A percentile compares a stretch with the other conserved stretches of the same genome.
These are phyloP conservation scores for Pleoardoris graminearum DNA, from an alignment of 2,329 filamentous ascomycete species.

Conservation along the genomic window DNA sequence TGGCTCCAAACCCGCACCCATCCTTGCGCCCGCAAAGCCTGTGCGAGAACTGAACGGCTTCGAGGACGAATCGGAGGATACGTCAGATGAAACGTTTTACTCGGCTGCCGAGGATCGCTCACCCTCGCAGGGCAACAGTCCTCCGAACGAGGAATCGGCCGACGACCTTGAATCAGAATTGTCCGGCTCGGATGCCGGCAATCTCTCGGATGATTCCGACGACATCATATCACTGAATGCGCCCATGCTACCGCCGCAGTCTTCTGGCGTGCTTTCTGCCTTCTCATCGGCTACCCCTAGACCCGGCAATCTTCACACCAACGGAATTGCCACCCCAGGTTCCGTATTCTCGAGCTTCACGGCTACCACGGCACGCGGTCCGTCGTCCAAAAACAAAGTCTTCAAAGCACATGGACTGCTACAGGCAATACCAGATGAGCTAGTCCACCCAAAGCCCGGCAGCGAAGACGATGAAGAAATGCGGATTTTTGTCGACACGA, in stretches of 20 bases:
- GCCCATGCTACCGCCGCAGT: constrained; percentile 75
- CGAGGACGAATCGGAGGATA: constrained; percentile 81
- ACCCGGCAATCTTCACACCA: constrained; percentile 69
- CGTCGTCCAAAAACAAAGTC: constrained; percentile 71
- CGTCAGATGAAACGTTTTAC: constrained; percentile 87
- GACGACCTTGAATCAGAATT: constrained; percentile 59
- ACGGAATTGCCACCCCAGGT: constrained; percentile 78
- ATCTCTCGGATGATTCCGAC: constrained; percentile 88
- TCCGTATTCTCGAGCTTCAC: constrained; percentile 91
- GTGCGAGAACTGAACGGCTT: constrained; percentile 61
- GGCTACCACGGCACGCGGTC: constrained; percentile 73
- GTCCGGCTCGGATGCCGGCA: constrained; percentile 68
- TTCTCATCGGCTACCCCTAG: constrained; percentile 81
- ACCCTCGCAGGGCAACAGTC: constrained; percentile 44
- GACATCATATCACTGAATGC: constrained; percentile 89
- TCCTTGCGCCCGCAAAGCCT: constrained; percentile 49
- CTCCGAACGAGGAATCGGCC: constrained; percentile 46
- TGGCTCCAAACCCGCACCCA: constrained; percentile 54
- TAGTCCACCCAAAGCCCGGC: constrained; percentile 81
- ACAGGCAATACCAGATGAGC: constrained; percentile 70
- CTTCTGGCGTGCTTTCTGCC: constrained; percentile 77
- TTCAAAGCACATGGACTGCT: constrained; percentile 84
- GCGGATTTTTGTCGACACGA: constrained; percentile 87
- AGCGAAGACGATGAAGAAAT: constrained; percentile 86
- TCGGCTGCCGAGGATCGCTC: constrained; percentile 79